These are phyloP conservation scores for Diplotaxis tenuifolia DNA, from an alignment of 345 rosid species.

Conservation along the genomic window DNA sequence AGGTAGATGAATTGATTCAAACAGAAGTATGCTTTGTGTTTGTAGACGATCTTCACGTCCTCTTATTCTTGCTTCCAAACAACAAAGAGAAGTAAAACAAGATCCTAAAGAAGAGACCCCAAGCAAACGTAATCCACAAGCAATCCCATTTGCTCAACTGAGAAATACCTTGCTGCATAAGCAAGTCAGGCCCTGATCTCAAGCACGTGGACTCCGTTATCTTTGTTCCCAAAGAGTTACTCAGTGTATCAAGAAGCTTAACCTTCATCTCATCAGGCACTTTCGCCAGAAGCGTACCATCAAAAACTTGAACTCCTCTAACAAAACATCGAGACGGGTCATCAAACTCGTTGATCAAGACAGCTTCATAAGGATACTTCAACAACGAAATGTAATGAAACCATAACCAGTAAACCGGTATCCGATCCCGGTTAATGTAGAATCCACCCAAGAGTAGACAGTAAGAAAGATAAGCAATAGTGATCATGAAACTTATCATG, in stretches of 20 bases:
- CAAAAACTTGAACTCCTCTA: conserved; percentile 38
- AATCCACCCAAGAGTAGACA: conserved; percentile 40
- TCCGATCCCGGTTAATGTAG: conserved; percentile 40
- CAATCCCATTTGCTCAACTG: conserved; percentile 41
- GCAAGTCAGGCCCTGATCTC: conserved; percentile 36
- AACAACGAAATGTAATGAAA: conserved; percentile 38
- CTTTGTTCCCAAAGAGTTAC: conserved; percentile 32
- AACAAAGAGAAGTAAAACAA: conserved; percentile 42
- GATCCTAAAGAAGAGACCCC: conserved; percentile 42
- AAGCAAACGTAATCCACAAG: conserved; percentile 42
- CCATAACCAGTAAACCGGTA: conserved; percentile 43
- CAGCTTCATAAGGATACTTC: conserved; percentile 41
- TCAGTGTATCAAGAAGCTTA: conserved; percentile 35
- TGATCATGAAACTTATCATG: conserved; percentile 43
- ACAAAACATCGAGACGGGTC: conserved; percentile 36
- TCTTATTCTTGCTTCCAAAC: conserved; percentile 44
- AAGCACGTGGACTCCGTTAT: conserved; percentile 42
- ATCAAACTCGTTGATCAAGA: conserved; percentile 36
- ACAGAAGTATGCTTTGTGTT: background rate
- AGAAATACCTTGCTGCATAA: conserved; percentile 39
- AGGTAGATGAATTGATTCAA: background rate
- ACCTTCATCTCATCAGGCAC: conserved; percentile 24
- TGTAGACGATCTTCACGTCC: conserved; percentile 37
- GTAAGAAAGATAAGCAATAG: conserved; percentile 47
- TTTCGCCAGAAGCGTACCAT: conserved; percentile 29